These are phyloP conservation scores for Xylaria curta DNA, from an alignment of 495 filamentous ascomycete genomes.

Conservation along the genomic window DNA sequence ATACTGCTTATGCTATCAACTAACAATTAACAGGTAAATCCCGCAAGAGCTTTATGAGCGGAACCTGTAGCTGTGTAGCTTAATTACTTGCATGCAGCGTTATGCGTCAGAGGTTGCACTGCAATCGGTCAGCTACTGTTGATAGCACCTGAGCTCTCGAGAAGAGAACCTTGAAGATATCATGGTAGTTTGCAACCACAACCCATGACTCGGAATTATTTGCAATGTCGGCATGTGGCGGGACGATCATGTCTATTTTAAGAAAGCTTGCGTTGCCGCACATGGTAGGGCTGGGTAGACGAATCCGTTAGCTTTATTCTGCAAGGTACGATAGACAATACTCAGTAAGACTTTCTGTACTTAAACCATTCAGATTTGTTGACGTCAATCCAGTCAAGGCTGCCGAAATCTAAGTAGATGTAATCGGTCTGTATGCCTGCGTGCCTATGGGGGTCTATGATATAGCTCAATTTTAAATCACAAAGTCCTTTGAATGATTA, in stretches of 20 bases:
- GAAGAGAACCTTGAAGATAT: too few species aligned
- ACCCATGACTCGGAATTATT: neutral
- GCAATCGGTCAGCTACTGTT: neutral
- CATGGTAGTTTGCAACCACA: neutral
- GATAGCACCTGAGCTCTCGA: neutral
- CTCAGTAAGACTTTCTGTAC: neutral
- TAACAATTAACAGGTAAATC: neutral
- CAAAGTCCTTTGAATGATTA: neutral
- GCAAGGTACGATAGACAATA: neutral
- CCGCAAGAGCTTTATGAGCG: neutral
- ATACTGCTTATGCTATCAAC: neutral
- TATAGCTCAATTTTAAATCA: neutral
- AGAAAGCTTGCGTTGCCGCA: conserved; percentile 4
- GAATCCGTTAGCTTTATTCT: neutral
- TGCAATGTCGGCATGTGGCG: neutral
- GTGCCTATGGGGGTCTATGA: neutral
- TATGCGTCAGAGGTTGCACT: neutral
- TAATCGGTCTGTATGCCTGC: neutral
- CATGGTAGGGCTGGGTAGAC: conserved; percentile 3
- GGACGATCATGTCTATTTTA: conserved; percentile 18
- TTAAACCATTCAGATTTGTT: neutral
- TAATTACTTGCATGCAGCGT: too few species aligned
- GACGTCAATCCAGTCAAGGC: neutral
- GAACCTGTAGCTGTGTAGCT: neutral
- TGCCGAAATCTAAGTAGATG: neutral